Base-by-base conservation (phyloP, 1,139 yeast genomes). In the Yamadazyma taylorii region DNA sequence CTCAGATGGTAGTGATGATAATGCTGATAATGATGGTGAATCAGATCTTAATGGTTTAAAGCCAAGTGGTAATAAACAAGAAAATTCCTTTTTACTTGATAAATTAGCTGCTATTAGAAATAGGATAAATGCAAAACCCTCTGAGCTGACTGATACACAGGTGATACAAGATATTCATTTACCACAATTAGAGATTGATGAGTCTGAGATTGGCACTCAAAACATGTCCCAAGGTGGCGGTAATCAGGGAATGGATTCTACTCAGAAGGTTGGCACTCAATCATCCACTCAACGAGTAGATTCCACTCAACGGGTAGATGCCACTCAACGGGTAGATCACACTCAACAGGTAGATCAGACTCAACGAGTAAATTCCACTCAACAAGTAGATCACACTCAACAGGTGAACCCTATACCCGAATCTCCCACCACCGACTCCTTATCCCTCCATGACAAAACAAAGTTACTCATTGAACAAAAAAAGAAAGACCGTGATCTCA, bases 101-200 rank as follows among this genome's bases (percentile, higher is more conserved):
- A n/a, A 14, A 5, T 12, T 25, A 14, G 17, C 15, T 10, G 28
- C 28, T 5, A 25, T 25, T 12, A 25, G 17, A 10, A 25, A 33
- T 24, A 45, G 46, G 12, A 36, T 45, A 13, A 40, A 41, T 9
- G 40, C 36, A 3, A 46, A n/a, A 25, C 16, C 37, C 19, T 37
- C 30, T 4, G 24, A 21, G 24, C 5, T 14, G 24, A 17, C 23
- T 14, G 36, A 26, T 24, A 19, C 22, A 7, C 32, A 29, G n/a
- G 24, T 29, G 16, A 29, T 15, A 21, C 28, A 34, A 22, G 34
- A 43, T 11, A 24, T 29, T 13, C 36, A 35, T 15, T 31, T 63
- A 19, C 67, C 68, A 6, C 69, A 63, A 43, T 47, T 62, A 22
- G 56, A 50, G 15, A 47, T 61, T 9, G 69, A 61, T 38, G 55